Evolutionary conservation across 2,329 filamentous ascomycete genomes (phyloP), one percentile per base, ranked within the genome.

Genomic region (Aspergillus sp.): DNA sequence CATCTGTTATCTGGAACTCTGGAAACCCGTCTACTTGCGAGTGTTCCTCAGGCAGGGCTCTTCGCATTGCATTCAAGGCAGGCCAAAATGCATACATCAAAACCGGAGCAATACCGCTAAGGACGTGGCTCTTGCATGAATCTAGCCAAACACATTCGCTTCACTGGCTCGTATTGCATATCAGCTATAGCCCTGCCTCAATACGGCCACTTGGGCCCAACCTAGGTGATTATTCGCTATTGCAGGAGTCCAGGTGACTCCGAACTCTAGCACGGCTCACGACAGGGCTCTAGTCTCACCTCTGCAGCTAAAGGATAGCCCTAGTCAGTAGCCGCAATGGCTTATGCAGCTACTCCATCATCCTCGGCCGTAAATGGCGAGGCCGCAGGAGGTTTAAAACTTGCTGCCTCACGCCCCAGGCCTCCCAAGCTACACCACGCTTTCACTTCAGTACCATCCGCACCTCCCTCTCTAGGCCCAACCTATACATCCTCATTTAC

Each of bases 61-160:
- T 76, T 70, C 73, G 72, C 73, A 74, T 76, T 71, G 69, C 71
- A 76, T 74, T 69, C 69, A 67, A 73, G 67, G 69, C 71, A 71
- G 72, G 76, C 69, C 77, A 79, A 79, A 71, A 79, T 79, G 77
- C 77, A 78, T 72, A 75, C 72, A 76, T 74, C 75, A 75, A 78
- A 71, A 73, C 69, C 71, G 59, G 69, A 71, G 69, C 68, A 72
- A 71, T 72, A 73, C 72, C 74, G 71, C 72, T 78, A 73, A 75
- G 72, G 73, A 76, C 73, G 73, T 74, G 72, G 73, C 74, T 76
- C 70, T 72, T 72, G 64, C 67, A 71, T 72, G 63, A 67, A 65
- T 45, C 65, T 69, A 70, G 67, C 70, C 71, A 68, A 68, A 72
- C 69, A 67, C 68, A 62, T 66, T 69, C 68, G 56, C 65, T 67